A percentile compares a stretch with the other conserved stretches of the same genome.
Conservation (phyloP, 805 yeast species). For the Kluyveromyces siamensis region DNA sequence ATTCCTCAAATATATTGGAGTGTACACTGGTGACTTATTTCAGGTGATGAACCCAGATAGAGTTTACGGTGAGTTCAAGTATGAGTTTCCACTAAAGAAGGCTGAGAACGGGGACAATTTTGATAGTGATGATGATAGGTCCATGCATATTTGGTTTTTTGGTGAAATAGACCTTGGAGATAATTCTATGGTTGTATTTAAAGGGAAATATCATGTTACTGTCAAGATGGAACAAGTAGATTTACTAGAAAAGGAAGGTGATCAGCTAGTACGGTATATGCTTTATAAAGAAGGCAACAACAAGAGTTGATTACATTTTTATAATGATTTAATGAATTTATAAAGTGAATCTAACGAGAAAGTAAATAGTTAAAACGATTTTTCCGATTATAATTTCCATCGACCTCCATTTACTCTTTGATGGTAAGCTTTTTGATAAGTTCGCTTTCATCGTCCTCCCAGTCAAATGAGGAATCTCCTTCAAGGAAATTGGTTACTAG, state of each 20-base stretch:
- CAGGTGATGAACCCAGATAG: slow-evolving; percentile 19
- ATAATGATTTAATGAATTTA: background rate
- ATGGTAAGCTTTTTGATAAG: slow-evolving; percentile 13
- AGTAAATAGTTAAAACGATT: background rate
- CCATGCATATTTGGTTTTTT: slow-evolving; percentile 23
- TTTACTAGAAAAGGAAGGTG: slow-evolving; percentile 20
- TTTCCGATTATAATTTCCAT: background rate
- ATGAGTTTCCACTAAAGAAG: slow-evolving; percentile 21
- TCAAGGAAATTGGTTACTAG: slow-evolving; percentile 22
- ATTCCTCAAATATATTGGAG: slow-evolving; percentile 14
- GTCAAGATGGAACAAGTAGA: slow-evolving; percentile 23
- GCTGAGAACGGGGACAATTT: slow-evolving; percentile 4
- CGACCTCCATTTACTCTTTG: background rate
- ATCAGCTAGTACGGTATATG: slow-evolving; percentile 20
- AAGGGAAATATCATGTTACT: slow-evolving; percentile 26
- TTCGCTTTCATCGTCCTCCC: slow-evolving; percentile 26
- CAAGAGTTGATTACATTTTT: background rate
- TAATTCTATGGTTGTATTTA: slow-evolving; percentile 18
- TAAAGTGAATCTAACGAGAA: background rate
- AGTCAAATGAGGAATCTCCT: slow-evolving; percentile 16
- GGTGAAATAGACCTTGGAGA: slow-evolving; percentile 21
- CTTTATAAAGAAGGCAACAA: slow-evolving; percentile 15
- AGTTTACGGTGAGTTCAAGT: slow-evolving; percentile 19
- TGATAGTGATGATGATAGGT: slow-evolving; percentile 10
- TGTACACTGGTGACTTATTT: slow-evolving; percentile 16